phyloP scores from a whole-genome alignment of 345 rosid genomes.

The Garcia nutans region DNA sequence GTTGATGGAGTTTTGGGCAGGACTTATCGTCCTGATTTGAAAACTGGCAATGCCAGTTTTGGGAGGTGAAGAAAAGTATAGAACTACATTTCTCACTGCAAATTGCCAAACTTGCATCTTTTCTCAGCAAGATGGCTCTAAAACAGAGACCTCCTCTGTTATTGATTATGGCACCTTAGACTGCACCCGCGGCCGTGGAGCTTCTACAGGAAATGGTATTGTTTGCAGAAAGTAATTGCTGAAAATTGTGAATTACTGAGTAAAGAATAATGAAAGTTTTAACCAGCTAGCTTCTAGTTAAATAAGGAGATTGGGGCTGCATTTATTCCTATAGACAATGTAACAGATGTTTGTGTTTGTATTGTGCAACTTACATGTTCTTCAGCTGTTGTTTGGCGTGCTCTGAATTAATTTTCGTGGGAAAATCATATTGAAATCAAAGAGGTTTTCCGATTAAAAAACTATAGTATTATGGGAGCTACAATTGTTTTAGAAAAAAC shows the following conservation, averaged over 20 bases:
- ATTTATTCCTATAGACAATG: neutral
- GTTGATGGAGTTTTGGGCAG: conserved; percentile 70
- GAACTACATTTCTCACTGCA: conserved; percentile 44
- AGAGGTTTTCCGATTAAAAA: neutral
- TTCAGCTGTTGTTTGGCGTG: neutral
- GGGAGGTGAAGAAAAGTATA: conserved; percentile 59
- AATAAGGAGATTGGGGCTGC: neutral
- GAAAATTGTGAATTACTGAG: neutral
- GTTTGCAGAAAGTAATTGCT: conserved; percentile 46
- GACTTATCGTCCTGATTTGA: conserved; percentile 57
- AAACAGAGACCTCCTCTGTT: conserved; percentile 12
- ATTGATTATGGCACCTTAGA: conserved; percentile 41
- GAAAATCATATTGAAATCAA: neutral
- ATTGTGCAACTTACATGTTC: neutral
- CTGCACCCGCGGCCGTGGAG: conserved; percentile 45
- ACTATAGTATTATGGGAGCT: too few species aligned
- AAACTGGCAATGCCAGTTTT: conserved; percentile 60
- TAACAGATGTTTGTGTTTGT: neutral
- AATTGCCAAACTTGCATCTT: conserved; percentile 44
- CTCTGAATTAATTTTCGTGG: too few species aligned
- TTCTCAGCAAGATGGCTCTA: conserved; percentile 22
- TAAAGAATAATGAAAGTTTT: neutral
- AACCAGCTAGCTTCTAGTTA: neutral
- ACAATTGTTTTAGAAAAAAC: too few species aligned
- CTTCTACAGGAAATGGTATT: conserved; percentile 49